Conservation (phyloP, 257 asterid species). For the Cynanchum wilfordii region DNA sequence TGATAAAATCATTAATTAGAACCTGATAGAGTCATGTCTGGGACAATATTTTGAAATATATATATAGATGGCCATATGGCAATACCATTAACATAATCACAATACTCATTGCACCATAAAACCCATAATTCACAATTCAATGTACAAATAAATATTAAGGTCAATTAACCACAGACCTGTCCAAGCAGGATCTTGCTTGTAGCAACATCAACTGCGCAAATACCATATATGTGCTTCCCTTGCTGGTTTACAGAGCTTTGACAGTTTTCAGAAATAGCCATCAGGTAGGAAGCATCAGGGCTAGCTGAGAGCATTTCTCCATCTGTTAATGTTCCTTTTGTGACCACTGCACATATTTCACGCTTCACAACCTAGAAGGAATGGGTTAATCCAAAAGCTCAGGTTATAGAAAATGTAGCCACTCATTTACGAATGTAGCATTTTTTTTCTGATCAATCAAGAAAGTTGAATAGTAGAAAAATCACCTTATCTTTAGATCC, state of each 20-base stretch:
- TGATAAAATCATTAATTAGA: background rate
- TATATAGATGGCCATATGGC: background rate
- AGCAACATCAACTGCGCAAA: conserved; percentile 78
- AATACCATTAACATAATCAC: background rate
- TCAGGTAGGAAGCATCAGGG: conserved; percentile 80
- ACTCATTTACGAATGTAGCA: background rate
- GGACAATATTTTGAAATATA: background rate
- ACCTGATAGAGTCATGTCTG: background rate
- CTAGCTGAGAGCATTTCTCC: conserved; percentile 74
- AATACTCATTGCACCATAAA: background rate
- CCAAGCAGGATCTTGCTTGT: conserved; percentile 84
- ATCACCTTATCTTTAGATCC: conserved; percentile 93
- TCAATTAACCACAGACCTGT: conserved; percentile 51
- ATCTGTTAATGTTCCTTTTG: conserved; percentile 93
- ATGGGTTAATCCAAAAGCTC: conserved; percentile 13
- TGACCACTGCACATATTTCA: conserved; percentile 86
- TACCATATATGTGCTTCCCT: conserved; percentile 55
- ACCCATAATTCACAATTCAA: background rate
- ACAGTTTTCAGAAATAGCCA: conserved; percentile 78
- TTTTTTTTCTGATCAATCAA: background rate
- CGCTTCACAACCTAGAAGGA: conserved; percentile 81
- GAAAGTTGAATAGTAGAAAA: conserved; percentile 17
- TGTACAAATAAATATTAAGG: conserved; percentile 5
- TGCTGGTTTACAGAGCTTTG: conserved; percentile 41
- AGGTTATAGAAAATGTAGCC: conserved; percentile 14